Base-by-base conservation (phyloP, 257 asterid genomes). In the Solanum bulbocastanum region DNA sequence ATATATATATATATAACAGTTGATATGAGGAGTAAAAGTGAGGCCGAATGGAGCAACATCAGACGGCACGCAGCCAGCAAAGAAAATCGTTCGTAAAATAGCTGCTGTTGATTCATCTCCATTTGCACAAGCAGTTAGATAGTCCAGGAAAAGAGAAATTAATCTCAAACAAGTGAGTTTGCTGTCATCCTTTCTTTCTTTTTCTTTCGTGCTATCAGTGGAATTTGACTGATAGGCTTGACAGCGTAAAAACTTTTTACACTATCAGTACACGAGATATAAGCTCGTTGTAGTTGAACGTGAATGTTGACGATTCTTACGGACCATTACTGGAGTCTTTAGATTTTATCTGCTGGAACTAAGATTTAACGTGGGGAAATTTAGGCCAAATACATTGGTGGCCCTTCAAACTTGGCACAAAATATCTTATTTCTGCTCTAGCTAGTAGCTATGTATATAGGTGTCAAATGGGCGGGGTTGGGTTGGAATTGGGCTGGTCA, bases 41-140 rank as follows among this genome's bases (percentile, higher is more conserved):
- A 32, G 90, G 37, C 89, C 58, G 76, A 44, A 39, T 15, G 88
- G 69, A 37, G 16, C 87, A 25, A 68, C 72, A 69, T 81, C 87
- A n/a, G 99, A 95, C 56, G 87, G 90, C 86, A 96, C 90, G 92
- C 95, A 95, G 87, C 95, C 94, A 13, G 92, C 93, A 14, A 94
- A 91, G 93, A 94, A 91, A 66, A 94, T 90, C 87, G 65, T 87
- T 40, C 94, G 94, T 81, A 91, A 84, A 86, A 91, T 92, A 33
- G 91, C 91, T 8, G 92, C 90, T 40, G 89, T 89, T 83, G 66
- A 69, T 88, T 88, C 83, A 22, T 37, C 95, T 79, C 86, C 96
- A 20, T 91, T 87, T 30, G 88, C 94, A 69, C 91, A 79, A 16
- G 85, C 85, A 4, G 85, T 81, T 81, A 6, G 27, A 79, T 76